A percentile compares a stretch with the other conserved stretches of the same genome.
Conservation (phyloP, 2,329 filamentous ascomycete species). For the Aspergillus sp. region DNA sequence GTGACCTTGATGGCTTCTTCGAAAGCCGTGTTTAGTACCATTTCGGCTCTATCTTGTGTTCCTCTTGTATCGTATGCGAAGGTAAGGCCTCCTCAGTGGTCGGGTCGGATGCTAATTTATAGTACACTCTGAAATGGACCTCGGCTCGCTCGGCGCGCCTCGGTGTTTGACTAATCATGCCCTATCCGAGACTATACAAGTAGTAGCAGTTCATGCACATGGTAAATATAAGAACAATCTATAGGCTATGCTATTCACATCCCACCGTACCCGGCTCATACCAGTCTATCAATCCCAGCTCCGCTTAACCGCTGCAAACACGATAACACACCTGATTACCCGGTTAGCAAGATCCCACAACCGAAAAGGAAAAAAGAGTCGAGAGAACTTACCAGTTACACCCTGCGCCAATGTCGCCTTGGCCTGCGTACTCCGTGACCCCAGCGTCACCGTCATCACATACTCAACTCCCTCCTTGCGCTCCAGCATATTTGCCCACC, state of each 20-base stretch:
- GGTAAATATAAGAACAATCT: neutral
- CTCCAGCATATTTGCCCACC: conserved; percentile 77
- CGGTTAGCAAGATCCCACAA: conserved; percentile 6
- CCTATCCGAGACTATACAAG: neutral
- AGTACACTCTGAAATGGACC: neutral
- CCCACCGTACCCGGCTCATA: neutral
- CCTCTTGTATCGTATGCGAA: no score
- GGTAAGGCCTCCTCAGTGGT: no score
- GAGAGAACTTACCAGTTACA: conserved; percentile 64
- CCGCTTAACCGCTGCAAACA: conserved; percentile 39
- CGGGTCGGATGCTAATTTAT: neutral
- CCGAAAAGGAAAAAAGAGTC: conserved; percentile 1
- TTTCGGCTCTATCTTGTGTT: neutral
- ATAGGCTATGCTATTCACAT: neutral
- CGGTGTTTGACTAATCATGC: no score
- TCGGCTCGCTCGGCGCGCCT: no score
- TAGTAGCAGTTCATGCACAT: neutral
- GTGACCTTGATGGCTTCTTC: conserved; percentile 32
- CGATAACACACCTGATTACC: conserved; percentile 41
- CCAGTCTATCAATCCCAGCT: neutral
- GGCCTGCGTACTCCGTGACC: conserved; percentile 80
- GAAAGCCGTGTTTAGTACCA: conserved; percentile 21
- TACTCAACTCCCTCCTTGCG: conserved; percentile 53
- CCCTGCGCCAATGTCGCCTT: conserved; percentile 79
- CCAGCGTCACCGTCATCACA: conserved; percentile 78